Base-by-base conservation (phyloP, 179 eudicot species). In the Silene coronaria region DNA sequence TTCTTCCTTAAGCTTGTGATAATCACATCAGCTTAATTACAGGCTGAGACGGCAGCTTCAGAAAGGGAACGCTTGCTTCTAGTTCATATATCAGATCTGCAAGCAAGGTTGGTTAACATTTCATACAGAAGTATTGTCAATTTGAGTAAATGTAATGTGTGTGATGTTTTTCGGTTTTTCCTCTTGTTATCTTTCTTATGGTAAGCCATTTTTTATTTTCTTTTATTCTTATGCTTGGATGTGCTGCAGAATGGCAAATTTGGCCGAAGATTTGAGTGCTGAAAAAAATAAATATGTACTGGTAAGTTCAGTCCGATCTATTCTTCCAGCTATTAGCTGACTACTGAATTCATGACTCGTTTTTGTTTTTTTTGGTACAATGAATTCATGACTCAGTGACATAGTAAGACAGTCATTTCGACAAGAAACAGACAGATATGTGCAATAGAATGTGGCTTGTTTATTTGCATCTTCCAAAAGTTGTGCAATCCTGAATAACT, bases 1-100 rank as follows among this genome's bases (percentile, higher is more conserved):
- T 19, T 26, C 8, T 69, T 74, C 7, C 4, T 71, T 42, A 22
- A 28, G 19, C 45, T 45, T 26, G 30, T 58, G 72, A 16, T 46
- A 70, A 22, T 61, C 21, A 69, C 60, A 65, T 71, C 57, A 32
- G 60, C 58, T 60, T 68, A 0, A 74, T 80, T 77, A 72, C 93
- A 95, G 99, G 87, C 75, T 45, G 99, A 92, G 80, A 64, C 80
- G 71, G 81, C 81, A 57, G 82, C 79, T 86, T 87, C 97, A 71
- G 97, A 95, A 73, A 92, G 91, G 87, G 97, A 92, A 77, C 88
- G 86, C 16, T 77, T 88, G 79, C 89, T 95, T 77, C 84, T 88
- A 61, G 24, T 67, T 78, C 89, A 85, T 88, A 93, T 95, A 76
- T 87, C 93, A 22, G 97, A 92, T 77, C 97, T 95, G 72, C 96